phyloP scores from a whole-genome alignment of 495 filamentous ascomycete species.

The Letharia columbiana region DNA sequence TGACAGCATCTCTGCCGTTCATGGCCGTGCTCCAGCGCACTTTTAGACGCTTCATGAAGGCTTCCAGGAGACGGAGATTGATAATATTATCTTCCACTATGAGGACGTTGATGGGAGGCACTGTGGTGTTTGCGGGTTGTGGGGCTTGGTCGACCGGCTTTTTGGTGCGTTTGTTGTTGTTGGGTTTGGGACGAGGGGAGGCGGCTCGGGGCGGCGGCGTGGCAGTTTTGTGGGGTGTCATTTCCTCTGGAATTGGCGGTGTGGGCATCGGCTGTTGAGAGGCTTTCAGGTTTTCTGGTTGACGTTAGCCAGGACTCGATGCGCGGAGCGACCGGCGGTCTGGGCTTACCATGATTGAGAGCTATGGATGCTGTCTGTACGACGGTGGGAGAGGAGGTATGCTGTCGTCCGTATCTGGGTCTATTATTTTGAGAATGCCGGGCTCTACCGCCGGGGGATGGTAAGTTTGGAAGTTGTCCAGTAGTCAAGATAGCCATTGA shows the following conservation, averaged over 20 bases:
- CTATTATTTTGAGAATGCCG: constrained; percentile 37
- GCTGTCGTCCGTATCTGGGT: constrained; percentile 57
- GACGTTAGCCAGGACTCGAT: constrained; percentile 6
- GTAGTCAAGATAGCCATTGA: constrained; percentile 75
- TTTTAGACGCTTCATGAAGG: constrained; percentile 92
- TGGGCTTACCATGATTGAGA: constrained; percentile 27
- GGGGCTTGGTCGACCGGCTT: constrained; percentile 34
- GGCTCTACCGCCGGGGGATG: constrained; percentile 65
- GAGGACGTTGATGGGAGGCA: constrained; percentile 93
- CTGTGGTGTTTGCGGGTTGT: constrained; percentile 32
- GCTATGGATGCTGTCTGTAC: constrained; percentile 34
- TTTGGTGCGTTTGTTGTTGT: constrained; percentile 21
- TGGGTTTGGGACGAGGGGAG: constrained; percentile 43
- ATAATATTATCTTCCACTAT: constrained; percentile 99
- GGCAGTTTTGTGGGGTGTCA: constrained; percentile 34
- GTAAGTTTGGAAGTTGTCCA: constrained; percentile 69
- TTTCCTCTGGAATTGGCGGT: constrained; percentile 43
- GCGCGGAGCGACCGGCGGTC: neutral
- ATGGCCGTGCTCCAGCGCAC: constrained; percentile 97
- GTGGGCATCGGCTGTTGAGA: constrained; percentile 41
- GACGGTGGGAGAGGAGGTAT: constrained; percentile 75
- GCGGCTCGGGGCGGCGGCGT: constrained; percentile 51
- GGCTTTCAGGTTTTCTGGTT: constrained; percentile 23
- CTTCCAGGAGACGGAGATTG: constrained; percentile 85
- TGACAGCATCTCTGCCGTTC: constrained; percentile 86